A percentile compares a stretch with the other conserved stretches of the same genome.
phyloP scores from a whole-genome alignment of 2,329 filamentous ascomycete species.

The Neonectria neomacrospora region DNA sequence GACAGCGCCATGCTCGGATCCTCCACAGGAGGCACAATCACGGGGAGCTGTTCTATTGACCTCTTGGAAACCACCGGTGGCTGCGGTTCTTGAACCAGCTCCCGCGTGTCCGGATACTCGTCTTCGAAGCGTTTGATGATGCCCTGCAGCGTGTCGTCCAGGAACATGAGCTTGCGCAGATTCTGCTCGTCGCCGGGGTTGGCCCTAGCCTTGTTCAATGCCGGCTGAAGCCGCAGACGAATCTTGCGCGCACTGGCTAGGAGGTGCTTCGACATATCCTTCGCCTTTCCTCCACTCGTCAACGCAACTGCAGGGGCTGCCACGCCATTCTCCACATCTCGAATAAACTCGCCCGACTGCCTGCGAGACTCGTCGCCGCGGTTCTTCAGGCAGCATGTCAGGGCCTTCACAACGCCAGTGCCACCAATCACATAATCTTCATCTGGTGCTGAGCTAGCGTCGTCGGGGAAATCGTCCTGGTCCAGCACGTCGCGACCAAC shows the following conservation, averaged over 20 bases:
- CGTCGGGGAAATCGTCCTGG: conserved; percentile 65
- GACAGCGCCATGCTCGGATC: conserved; percentile 54
- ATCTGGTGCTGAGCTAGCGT: conserved; percentile 78
- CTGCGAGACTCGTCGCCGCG: conserved; percentile 70
- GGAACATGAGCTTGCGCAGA: conserved; percentile 85
- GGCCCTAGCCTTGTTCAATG: conserved; percentile 78
- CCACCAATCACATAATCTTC: conserved; percentile 97
- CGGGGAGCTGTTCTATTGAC: conserved; percentile 35
- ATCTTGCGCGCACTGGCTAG: conserved; percentile 91
- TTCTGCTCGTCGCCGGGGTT: conserved; percentile 77
- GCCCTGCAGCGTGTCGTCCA: conserved; percentile 86
- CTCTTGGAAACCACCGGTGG: conserved; percentile 30
- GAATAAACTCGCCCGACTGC: conserved; percentile 63
- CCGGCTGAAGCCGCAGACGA: conserved; percentile 81
- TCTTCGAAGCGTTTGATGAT: conserved; percentile 97
- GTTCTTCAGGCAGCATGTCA: conserved; percentile 90
- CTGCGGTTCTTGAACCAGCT: conserved; percentile 30
- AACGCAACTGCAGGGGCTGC: conserved; percentile 56
- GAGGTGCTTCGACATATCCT: conserved; percentile 93
- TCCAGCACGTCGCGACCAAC: conserved; percentile 74
- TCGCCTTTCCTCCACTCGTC: conserved; percentile 70
- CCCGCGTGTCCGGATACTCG: conserved; percentile 90
- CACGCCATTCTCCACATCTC: conserved; percentile 63
- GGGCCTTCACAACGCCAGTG: conserved; percentile 92
- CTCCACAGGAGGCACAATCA: conserved; percentile 43